Evolutionary conservation across 169 alveolate genomes (phyloP).

Genomic region (Babesia ovis): DNA sequence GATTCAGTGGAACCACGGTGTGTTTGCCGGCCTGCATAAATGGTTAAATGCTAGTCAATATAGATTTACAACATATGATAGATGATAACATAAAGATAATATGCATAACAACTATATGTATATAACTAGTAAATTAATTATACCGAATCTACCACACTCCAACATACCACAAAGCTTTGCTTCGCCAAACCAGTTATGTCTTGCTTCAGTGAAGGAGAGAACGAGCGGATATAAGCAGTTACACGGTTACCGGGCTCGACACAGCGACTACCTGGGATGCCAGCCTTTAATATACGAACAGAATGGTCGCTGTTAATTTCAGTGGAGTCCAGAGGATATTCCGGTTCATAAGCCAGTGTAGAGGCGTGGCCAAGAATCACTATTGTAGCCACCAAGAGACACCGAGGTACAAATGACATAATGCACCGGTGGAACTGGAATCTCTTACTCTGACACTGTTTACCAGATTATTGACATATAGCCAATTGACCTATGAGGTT

Average conservation of each 20-base stretch:
- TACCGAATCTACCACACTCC: too few relatives aligned
- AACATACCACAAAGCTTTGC: slow-evolving; percentile 49
- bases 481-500: too few relatives aligned
- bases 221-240: slow-evolving; percentile 36
- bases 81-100: not conserved
- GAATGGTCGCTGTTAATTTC: slow-evolving; percentile 28
- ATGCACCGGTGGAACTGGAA: not conserved
- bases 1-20: slow-evolving; percentile 68
- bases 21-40: slow-evolving; percentile 74
- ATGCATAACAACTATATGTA: too few relatives aligned
- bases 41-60: too few relatives aligned
- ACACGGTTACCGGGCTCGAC: slow-evolving; percentile 25
- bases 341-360: slow-evolving; percentile 24
- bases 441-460: not conserved
- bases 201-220: slow-evolving; percentile 46
- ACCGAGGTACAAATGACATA: not conserved
- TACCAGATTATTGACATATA: not conserved
- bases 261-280: slow-evolving; percentile 32
- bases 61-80: too few relatives aligned
- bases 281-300: slow-evolving; percentile 46
- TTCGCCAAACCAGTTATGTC: slow-evolving; percentile 29
- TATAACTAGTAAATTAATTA: too few relatives aligned
- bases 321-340: slow-evolving; percentile 20
- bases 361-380: not conserved
- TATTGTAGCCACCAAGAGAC: not conserved